Conservation (phyloP, 768 basidiomycete species). For the Cyclocybe cylindracea region DNA sequence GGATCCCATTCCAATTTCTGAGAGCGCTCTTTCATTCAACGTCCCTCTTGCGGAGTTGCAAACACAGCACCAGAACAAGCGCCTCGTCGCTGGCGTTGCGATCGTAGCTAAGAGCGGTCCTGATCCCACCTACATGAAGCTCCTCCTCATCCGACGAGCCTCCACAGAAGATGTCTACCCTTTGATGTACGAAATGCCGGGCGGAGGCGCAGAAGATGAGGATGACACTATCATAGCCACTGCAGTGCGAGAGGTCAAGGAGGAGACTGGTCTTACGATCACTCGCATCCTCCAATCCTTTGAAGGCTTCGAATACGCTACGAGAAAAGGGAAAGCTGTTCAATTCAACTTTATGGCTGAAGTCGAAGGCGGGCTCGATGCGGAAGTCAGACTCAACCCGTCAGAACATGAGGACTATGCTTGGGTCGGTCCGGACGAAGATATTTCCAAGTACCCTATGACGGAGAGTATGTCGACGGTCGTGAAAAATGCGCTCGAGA, state of each 20-base stretch:
- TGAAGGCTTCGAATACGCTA: conserved; percentile 13
- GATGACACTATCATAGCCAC: conserved; percentile 8
- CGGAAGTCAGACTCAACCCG: conserved; percentile 6
- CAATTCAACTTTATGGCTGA: conserved; percentile 14
- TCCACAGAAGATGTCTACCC: conserved; percentile 10
- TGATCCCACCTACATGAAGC: neutral
- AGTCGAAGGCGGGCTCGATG: neutral
- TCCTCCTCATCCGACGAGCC: conserved; percentile 10
- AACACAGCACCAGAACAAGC: conserved; percentile 5
- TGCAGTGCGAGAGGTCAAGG: conserved; percentile 10
- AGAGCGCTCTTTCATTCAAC: neutral
- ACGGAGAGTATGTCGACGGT: conserved; percentile 2
- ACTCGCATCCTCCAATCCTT: conserved; percentile 1
- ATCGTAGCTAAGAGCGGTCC: neutral
- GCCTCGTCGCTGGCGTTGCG: conserved; percentile 11
- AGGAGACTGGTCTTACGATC: conserved; percentile 11
- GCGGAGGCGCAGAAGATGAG: conserved; percentile 8
- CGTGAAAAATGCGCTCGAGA: neutral
- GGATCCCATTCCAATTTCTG: too few species aligned
- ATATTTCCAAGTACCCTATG: conserved; percentile 8
- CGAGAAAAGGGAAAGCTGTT: conserved; percentile 7
- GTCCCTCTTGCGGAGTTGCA: conserved; percentile 6
- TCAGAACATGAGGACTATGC: conserved; percentile 10
- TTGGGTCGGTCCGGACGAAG: conserved; percentile 8
- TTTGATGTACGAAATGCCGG: conserved; percentile 11